phyloP scores from a whole-genome alignment of 2,329 filamentous ascomycete genomes.

The Colletotrichum orbiculare region DNA sequence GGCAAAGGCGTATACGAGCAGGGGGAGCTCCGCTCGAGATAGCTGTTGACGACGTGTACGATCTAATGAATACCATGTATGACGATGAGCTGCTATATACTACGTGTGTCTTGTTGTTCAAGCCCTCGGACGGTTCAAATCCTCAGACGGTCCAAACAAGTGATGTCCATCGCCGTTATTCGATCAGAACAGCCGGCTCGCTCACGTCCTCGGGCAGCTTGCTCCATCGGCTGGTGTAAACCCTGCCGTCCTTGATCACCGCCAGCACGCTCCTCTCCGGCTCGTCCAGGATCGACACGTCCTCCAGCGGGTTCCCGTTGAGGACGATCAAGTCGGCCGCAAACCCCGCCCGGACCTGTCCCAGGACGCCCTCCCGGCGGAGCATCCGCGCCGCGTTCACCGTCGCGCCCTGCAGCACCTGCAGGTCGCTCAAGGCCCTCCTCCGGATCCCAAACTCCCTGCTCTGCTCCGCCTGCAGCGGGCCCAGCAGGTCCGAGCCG shows the following conservation, averaged over 20 bases:
- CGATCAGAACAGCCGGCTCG: slow-evolving; percentile 19
- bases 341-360: slow-evolving; percentile 61
- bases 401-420: slow-evolving; percentile 46
- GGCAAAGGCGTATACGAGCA: not conserved
- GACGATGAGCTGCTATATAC: too few relatives aligned
- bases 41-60: not conserved
- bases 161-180: slow-evolving; percentile 3
- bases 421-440: slow-evolving; percentile 38
- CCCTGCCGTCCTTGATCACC: slow-evolving; percentile 66
- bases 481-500: slow-evolving; percentile 55
- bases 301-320: slow-evolving; percentile 64
- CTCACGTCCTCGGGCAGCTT: slow-evolving; percentile 39
- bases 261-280: slow-evolving; percentile 59
- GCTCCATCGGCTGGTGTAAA: slow-evolving; percentile 45
- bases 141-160: too few relatives aligned
- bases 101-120: too few relatives aligned
- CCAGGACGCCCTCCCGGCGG: slow-evolving; percentile 56
- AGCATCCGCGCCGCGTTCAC: slow-evolving; percentile 64
- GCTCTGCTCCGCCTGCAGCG: slow-evolving; percentile 45
- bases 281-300: slow-evolving; percentile 61
- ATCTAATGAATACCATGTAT: too few relatives aligned
- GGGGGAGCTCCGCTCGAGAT: not conserved
- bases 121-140: too few relatives aligned
- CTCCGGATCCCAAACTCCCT: slow-evolving; percentile 47
- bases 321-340: slow-evolving; percentile 65